Evolutionary conservation across 768 basidiomycete genomes (phyloP).

Genomic region (Tulasnella sp.): DNA sequence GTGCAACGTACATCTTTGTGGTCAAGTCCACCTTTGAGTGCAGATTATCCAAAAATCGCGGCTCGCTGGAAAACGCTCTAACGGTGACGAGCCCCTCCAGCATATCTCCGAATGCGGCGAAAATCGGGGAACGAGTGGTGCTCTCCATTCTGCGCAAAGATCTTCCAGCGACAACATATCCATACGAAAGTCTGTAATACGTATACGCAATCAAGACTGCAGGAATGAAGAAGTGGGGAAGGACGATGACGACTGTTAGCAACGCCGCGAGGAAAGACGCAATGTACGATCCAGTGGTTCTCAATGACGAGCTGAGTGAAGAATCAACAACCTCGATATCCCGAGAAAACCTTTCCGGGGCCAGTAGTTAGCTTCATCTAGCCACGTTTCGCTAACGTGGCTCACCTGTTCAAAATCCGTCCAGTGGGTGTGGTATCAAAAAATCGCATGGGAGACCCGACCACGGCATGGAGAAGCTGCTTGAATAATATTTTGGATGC

Average conservation of each 20-base stretch:
- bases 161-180: slow-evolving; percentile 49
- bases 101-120: slow-evolving; percentile 66
- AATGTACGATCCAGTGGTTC: slow-evolving; percentile 64
- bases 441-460: slow-evolving; percentile 63
- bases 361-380: neutral
- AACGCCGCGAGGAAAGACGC: slow-evolving; percentile 68
- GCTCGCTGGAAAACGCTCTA: slow-evolving; percentile 77
- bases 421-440: slow-evolving; percentile 69
- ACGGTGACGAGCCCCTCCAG: slow-evolving; percentile 67
- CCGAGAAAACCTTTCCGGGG: slow-evolving; percentile 69
- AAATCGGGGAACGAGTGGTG: slow-evolving; percentile 72
- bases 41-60: slow-evolving; percentile 58
- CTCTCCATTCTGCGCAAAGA: slow-evolving; percentile 86
- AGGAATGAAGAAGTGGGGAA: slow-evolving; percentile 74
- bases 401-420: slow-evolving; percentile 19
- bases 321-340: slow-evolving; percentile 82
- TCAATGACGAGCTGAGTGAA: slow-evolving; percentile 51
- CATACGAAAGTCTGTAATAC: slow-evolving; percentile 48
- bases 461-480: slow-evolving; percentile 51
- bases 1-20: slow-evolving; percentile 41
- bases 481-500: slow-evolving; percentile 27
- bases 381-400: neutral
- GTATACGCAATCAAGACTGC: slow-evolving; percentile 46
- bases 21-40: slow-evolving; percentile 63
- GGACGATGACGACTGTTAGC: slow-evolving; percentile 49